Evolutionary conservation across 106 monocot genomes (phyloP), one percentile per base, ranked within the genome.

Genomic region (Dioscorea zingiberensis): DNA sequence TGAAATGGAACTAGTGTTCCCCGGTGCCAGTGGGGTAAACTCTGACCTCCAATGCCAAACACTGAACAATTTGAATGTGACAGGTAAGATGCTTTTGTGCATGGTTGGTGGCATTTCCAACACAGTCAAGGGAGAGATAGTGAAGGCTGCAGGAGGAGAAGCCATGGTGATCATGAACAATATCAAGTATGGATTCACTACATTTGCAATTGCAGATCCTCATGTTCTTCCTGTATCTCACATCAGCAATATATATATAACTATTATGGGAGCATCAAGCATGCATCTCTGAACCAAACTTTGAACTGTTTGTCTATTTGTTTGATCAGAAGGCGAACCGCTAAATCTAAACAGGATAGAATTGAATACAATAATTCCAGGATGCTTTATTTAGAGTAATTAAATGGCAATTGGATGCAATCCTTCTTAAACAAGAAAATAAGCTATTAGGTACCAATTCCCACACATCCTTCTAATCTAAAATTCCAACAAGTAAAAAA

Each of bases 81-180:
- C 49, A 44, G 67, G 51, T 1, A 67, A 67, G 49, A 59, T 66
- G 1, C 58, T 74, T 14, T 13, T 74, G 11, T 58, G 47, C 17
- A 0, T 12, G 19, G 7, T 14, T 18, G 62, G 62, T 7, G 19
- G n/a, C 15, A 12, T 0, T 16, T 16, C 10, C 13, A 27, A 14
- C 27, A 17, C 13, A 2, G 13, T 27, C 3, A 59, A 59, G 15
- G 59, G 59, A 5, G 15, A 16, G 27, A 16, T 15, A 12, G 59
- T 59, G 4, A 59, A 59, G 14, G 59, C 59, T 27, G 59, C 59
- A 10, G 59, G 59, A 27, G 59, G 59, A 16, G 59, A 25, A 0
- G 59, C 15, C 7, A 28, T 59, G 27, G 27, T 59, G 7, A 16
- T 59, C 25, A 11, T 28, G 3, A 59, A 59, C 13, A 2, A 17